Percentiles rank a stretch among this genome's conserved stretches.
phyloP scores from a whole-genome alignment of 495 filamentous ascomycete species.

The Pyrenopolyporus hunteri region DNA sequence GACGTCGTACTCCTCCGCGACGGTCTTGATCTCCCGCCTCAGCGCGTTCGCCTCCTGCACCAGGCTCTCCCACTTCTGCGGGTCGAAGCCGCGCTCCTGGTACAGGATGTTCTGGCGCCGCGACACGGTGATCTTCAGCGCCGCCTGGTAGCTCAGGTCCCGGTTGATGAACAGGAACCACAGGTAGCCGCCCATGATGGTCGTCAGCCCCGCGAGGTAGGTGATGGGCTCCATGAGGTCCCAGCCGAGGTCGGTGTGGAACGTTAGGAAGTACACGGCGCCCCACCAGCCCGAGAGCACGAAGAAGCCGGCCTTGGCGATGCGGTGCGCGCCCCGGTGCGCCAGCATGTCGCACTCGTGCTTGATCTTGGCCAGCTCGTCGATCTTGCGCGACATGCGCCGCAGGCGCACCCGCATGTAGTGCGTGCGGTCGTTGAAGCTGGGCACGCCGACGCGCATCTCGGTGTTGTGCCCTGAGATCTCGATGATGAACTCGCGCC shows the following conservation, averaged over 20 bases:
- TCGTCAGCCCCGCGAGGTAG: conserved; percentile 81
- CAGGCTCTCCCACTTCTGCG: conserved; percentile 74
- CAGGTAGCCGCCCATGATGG: conserved; percentile 86
- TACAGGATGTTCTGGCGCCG: conserved; percentile 80
- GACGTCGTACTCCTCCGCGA: conserved; percentile 90
- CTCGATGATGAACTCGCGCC: conserved; percentile 81
- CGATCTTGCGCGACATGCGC: conserved; percentile 71
- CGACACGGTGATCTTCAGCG: conserved; percentile 84
- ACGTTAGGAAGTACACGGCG: conserved; percentile 77
- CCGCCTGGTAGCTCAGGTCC: conserved; percentile 83
- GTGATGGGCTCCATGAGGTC: conserved; percentile 92
- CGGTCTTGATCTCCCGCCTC: conserved; percentile 76
- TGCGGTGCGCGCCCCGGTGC: conserved; percentile 74
- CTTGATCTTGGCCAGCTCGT: conserved; percentile 72
- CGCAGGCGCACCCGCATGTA: conserved; percentile 79
- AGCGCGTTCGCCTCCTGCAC: conserved; percentile 84
- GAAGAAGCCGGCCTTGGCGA: conserved; percentile 79
- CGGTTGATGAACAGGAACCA: conserved; percentile 95
- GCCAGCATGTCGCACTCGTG: conserved; percentile 80
- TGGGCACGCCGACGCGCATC: conserved; percentile 80
- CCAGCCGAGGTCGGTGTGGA: conserved; percentile 82
- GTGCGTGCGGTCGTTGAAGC: conserved; percentile 86
- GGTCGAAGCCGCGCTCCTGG: conserved; percentile 72
- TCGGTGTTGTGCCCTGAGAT: conserved; percentile 74
- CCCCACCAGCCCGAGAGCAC: conserved; percentile 79